phyloP scores from a whole-genome alignment of 2,329 filamentous ascomycete species.

The Botrytis cinerea region DNA sequence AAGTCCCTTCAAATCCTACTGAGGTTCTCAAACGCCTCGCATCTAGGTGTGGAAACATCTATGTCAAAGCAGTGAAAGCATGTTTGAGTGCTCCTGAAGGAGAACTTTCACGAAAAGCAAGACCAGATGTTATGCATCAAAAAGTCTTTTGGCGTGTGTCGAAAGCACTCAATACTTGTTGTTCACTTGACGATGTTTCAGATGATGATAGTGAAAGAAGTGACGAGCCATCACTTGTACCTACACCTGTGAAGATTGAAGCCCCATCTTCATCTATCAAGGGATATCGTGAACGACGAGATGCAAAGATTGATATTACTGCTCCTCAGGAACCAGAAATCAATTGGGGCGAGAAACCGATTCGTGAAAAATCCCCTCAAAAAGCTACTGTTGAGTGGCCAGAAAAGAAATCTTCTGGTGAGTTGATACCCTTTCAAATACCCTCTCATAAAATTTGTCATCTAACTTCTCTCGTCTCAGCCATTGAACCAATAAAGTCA shows the following conservation, averaged over 20 bases:
- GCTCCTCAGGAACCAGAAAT: constrained; percentile 28
- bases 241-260: constrained; percentile 31
- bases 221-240: constrained; percentile 47
- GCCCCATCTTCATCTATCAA: constrained; percentile 31
- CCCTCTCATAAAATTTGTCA: neutral
- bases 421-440: neutral
- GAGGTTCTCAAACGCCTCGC: constrained; percentile 38
- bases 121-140: constrained; percentile 57
- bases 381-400: constrained; percentile 27
- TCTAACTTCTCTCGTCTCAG: constrained; percentile 21
- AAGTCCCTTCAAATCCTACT: constrained; percentile 36
- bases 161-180: constrained; percentile 57
- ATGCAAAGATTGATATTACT: constrained; percentile 24
- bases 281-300: constrained; percentile 25
- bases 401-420: constrained; percentile 34
- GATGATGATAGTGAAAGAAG: constrained; percentile 53
- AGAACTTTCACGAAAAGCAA: constrained; percentile 51
- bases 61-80: constrained; percentile 72
- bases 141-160: constrained; percentile 56
- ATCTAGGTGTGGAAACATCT: constrained; percentile 68
- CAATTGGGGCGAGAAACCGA: constrained; percentile 34
- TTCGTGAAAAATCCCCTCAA: constrained; percentile 27
- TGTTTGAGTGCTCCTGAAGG: constrained; percentile 72
- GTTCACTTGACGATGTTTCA: constrained; percentile 60
- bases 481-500: constrained; percentile 30